Evolutionary conservation across 2,329 filamentous ascomycete species (phyloP).

Genomic region (Xylariaceae sp.): DNA sequence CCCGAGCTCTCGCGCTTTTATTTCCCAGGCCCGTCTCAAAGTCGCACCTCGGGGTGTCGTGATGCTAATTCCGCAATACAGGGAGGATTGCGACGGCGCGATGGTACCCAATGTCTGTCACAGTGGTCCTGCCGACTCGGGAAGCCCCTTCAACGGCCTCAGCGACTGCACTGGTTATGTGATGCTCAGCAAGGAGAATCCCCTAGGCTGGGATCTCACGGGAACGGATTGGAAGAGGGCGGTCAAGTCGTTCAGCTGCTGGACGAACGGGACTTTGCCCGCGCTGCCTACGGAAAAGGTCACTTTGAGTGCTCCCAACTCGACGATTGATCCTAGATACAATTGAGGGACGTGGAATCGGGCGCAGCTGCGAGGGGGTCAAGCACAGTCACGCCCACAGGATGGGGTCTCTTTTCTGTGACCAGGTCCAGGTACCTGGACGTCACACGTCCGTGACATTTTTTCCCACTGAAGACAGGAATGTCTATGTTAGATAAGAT

Average conservation of each 20-base stretch:
- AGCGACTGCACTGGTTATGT: conserved; percentile 2
- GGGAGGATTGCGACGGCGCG: background rate
- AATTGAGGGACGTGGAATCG: no score
- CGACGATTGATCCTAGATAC: no score
- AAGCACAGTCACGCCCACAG: no score
- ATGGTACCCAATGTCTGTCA: background rate
- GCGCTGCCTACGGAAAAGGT: background rate
- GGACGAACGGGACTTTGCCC: conserved; percentile 2
- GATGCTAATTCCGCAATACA: no score
- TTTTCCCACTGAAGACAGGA: no score
- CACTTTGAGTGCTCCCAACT: background rate
- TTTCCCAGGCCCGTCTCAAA: no score
- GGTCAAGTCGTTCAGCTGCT: conserved; percentile 1
- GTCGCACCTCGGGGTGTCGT: no score
- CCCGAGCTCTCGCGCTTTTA: background rate
- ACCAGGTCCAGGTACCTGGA: no score
- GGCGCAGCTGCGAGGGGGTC: no score
- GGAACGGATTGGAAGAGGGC: background rate
- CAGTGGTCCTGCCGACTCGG: background rate
- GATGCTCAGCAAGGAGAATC: conserved; percentile 1
- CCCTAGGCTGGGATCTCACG: conserved; percentile 1
- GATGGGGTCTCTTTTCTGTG: no score
- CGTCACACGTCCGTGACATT: no score
- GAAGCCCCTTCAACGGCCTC: background rate
- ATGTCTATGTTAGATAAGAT: no score